Base-by-base conservation (phyloP, 495 filamentous ascomycete species). In the Lineolata rhizophorae region DNA sequence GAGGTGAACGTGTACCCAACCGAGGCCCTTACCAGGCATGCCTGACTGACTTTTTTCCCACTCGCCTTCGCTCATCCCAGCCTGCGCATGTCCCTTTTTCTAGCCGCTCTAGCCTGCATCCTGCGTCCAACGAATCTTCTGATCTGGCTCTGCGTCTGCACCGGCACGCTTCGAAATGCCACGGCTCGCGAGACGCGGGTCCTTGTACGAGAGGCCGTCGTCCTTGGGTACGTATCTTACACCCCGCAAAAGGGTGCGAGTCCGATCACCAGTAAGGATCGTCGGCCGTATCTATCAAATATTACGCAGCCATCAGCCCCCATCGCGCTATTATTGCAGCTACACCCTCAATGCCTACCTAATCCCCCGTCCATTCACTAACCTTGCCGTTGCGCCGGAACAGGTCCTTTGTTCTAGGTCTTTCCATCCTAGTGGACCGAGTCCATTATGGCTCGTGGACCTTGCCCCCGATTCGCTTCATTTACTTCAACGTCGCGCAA, bases 401-500 rank as follows among this genome's bases (percentile, higher is more conserved):
- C 37, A 73, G 68, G 17, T 55, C 55, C 5, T 31, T 56, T 2
- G 61, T 73, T 10, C 55, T 92, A 4, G 53, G 57, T 22, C 15
- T 76, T 12, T 81, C 80, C 6, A 43, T 64, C 10, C 31, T 71
- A n/a, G 59, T 69, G 5, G 87, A 99, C 47, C 68, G 74, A 29
- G 53, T 72, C 4, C 95, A 82, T 53, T 99, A 90, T 40, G 71
- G 72, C 18, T 51, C 64, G 34, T 94, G 82, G 82, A 77, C 80
- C 2, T 82, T 99, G 38, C 87, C 87, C 16, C 81, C 85, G 0
- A 60, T 90, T 33, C 69, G 70, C 29, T 99, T 83, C 58, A 60
- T 95, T 15, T 69, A 90, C 49, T 91, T 92, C 64, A 99, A 99
- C 53, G 56, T 99, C 24, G 66, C 71, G 6, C 72, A 91, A 46